Conservation (phyloP, 192 early-diverging fungal genomes). For the Dissophora ornata region DNA sequence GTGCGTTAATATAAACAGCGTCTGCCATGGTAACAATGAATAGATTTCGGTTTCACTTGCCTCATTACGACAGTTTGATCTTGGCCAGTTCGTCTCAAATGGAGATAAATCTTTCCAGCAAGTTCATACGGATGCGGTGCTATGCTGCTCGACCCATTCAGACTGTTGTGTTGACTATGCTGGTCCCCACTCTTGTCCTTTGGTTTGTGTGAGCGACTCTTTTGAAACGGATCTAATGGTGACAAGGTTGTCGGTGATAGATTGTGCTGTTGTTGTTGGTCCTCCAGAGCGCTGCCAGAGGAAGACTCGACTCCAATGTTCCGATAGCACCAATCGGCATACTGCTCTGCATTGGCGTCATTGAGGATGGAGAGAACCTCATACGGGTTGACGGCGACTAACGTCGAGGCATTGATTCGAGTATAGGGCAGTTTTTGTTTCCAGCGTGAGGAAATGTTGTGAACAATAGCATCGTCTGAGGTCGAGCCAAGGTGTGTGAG, state of each 20-base stretch:
- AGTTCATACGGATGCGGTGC: conserved; percentile 77
- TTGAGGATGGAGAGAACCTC: conserved; percentile 56
- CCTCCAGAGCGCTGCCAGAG: too few species aligned
- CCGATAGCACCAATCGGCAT: conserved; percentile 67
- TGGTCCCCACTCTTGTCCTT: conserved; percentile 23
- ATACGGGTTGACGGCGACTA: conserved; percentile 64
- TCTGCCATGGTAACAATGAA: background rate
- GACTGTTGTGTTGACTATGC: conserved; percentile 44
- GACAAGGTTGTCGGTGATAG: background rate
- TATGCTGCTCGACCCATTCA: conserved; percentile 27
- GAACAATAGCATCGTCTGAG: conserved; percentile 61
- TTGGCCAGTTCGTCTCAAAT: conserved; percentile 73
- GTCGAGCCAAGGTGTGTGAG: conserved; percentile 51
- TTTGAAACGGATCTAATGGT: background rate
- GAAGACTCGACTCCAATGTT: conserved; percentile 45
- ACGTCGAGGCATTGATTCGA: conserved; percentile 57
- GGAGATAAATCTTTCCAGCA: conserved; percentile 76
- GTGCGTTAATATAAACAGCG: background rate
- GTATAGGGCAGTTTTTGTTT: conserved; percentile 66
- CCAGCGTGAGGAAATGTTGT: conserved; percentile 57
- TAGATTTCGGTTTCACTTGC: conserved; percentile 53
- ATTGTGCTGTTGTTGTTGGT: conserved; percentile 3
- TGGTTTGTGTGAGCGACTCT: background rate
- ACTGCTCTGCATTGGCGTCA: conserved; percentile 58
- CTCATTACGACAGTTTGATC: conserved; percentile 75